Evolutionary conservation across 148 eudicot species (phyloP).

Genomic region (Bassia scoparia): DNA sequence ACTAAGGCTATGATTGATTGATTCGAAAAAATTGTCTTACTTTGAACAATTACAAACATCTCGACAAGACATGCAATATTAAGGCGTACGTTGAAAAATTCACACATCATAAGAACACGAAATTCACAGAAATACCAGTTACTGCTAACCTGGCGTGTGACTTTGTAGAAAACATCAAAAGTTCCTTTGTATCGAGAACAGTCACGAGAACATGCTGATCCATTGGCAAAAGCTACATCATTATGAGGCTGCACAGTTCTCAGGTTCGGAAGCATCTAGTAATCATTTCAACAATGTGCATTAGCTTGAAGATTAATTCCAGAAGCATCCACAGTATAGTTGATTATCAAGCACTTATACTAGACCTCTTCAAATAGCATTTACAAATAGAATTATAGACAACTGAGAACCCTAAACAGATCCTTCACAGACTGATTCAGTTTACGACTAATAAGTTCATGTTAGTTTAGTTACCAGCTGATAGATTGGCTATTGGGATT

Average conservation of each 20-base stretch:
- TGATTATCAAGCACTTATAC: background rate
- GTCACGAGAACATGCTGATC: slow-evolving; percentile 40
- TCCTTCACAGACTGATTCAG: too few relatives aligned
- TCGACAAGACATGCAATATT: background rate
- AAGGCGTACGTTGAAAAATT: too few relatives aligned
- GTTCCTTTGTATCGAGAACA: slow-evolving; percentile 74
- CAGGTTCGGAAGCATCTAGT: slow-evolving; percentile 58
- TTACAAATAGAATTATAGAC: too few relatives aligned
- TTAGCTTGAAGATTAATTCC: slow-evolving; percentile 11
- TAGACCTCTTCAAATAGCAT: too few relatives aligned
- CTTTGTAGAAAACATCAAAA: slow-evolving; percentile 74
- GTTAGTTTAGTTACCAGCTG: too few relatives aligned
- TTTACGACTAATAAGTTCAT: too few relatives aligned
- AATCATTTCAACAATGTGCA: slow-evolving; percentile 8
- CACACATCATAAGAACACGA: background rate
- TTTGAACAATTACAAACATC: slow-evolving; percentile 1
- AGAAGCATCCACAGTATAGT: background rate
- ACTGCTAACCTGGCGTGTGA: slow-evolving; percentile 67
- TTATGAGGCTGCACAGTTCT: slow-evolving; percentile 39
- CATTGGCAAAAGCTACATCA: slow-evolving; percentile 38
- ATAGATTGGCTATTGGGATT: too few relatives aligned
- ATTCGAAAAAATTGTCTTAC: too few relatives aligned
- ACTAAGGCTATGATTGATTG: too few relatives aligned
- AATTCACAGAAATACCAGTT: background rate
- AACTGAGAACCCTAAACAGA: too few relatives aligned